Evolutionary conservation across 352 stramenopile genomes (phyloP), one percentile per base, ranked within the genome.

Genomic region (Pythium vanterpoolii): DNA sequence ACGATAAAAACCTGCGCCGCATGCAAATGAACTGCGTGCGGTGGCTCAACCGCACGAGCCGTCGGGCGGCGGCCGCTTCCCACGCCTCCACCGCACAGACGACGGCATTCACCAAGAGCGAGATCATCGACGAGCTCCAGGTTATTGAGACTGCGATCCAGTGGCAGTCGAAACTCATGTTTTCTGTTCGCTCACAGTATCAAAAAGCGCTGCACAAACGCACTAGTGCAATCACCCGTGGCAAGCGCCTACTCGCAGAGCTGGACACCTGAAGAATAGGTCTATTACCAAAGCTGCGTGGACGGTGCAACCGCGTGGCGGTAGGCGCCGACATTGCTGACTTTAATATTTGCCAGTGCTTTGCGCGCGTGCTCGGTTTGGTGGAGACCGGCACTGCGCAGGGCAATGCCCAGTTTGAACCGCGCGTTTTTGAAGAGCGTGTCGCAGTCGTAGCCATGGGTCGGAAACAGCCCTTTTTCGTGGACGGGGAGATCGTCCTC

Each of bases 401-500:
- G 70, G 23, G 83, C 83, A 13, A 93, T 67, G 0, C 83, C 83
- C 14, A 93, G 73, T 50, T 89, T 88, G 57, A 93, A 93, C 5
- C 80, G 73, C n/a, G 83, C 83, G 30, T 90, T 89, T 60, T 86
- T 87, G 66, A 93, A 93, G 1, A 93, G 73, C 36, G 69, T 90
- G 21, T 87, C 75, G 38, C 69, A 84, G 62, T 90, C 83, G 47
- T 93, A 93, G 13, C 83, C 83, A 24, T 93, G 77, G 1, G 72
- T 76, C 3, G 80, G 83, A 44, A 90, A 90, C 4, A 93, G 43
- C 3, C 80, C 80, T 9, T 77, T 74, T 58, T 93, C 83, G 39
- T 79, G 72, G 16, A 92, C 62, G 4, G 74, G 66, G 13, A 86
- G 67, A 0, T 56, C 76, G 16, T 90, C 79, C 26, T 89, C 74